These are phyloP conservation scores for Cystobasidiaceae sp. DNA, from an alignment of 1,284 basidiomycete genomes.

Conservation along the genomic window DNA sequence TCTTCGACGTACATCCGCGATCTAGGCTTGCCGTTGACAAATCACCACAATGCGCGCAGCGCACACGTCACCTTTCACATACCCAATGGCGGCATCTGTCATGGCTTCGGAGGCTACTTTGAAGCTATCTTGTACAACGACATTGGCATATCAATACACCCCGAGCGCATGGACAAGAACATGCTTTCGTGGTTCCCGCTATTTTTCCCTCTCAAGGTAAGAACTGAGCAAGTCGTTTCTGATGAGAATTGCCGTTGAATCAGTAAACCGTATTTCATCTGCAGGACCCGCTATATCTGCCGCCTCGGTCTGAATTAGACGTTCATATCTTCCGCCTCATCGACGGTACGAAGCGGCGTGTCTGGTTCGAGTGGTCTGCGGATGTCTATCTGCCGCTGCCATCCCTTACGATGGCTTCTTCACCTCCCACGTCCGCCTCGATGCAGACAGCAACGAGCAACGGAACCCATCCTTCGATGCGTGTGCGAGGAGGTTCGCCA, in stretches of 20 bases:
- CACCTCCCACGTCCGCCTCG: slow-evolving; percentile 12
- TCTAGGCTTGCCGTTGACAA: slow-evolving; percentile 47
- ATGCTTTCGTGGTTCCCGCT: slow-evolving; percentile 99
- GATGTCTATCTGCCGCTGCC: slow-evolving; percentile 71
- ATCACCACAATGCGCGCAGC: slow-evolving; percentile 49
- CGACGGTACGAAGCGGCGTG: slow-evolving; percentile 61
- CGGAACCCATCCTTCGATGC: background rate
- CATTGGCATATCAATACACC: slow-evolving; percentile 88
- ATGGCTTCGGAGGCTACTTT: slow-evolving; percentile 97
- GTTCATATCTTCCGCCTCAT: slow-evolving; percentile 93
- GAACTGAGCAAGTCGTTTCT: slow-evolving; percentile 35
- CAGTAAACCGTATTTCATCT: background rate
- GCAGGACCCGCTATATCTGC: slow-evolving; percentile 87
- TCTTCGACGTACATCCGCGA: background rate
- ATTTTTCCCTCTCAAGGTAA: slow-evolving; percentile 79
- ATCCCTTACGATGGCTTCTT: slow-evolving; percentile 12
- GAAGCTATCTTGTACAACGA: slow-evolving; percentile 87
- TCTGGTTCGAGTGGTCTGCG: slow-evolving; percentile 99
- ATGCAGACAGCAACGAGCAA: slow-evolving; percentile 24
- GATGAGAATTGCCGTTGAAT: background rate
- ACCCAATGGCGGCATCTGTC: slow-evolving; percentile 87
- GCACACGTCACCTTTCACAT: slow-evolving; percentile 74
- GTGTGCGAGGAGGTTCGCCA: slow-evolving; percentile 4
- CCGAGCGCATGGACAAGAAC: slow-evolving; percentile 78
- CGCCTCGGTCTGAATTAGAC: slow-evolving; percentile 82